Percentiles rank a stretch among this genome's conserved stretches.
Evolutionary conservation across 1,284 basidiomycete genomes (phyloP).

Genomic region (Mycosarcoma maydis): DNA sequence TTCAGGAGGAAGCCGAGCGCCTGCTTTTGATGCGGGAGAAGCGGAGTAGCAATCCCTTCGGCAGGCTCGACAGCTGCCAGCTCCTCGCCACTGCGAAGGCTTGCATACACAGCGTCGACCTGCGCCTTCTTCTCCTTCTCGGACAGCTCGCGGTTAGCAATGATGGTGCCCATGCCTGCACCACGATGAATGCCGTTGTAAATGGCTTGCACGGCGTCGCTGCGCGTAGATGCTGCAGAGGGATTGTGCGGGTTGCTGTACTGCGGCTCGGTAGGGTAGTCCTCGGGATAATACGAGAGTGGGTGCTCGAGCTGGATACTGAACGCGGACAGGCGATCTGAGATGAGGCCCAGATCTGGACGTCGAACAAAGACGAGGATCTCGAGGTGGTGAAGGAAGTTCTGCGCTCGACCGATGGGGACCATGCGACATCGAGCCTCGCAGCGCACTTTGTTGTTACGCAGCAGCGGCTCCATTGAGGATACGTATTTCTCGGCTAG

Average conservation of each 20-base stretch:
- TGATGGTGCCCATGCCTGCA: slow-evolving; percentile 25
- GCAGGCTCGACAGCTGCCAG: slow-evolving; percentile 80
- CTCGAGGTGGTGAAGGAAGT: slow-evolving; percentile 77
- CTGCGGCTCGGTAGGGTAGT: slow-evolving; percentile 73
- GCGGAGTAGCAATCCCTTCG: slow-evolving; percentile 83
- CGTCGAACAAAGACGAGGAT: slow-evolving; percentile 91
- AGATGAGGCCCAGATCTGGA: slow-evolving; percentile 84
- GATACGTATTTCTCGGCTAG: slow-evolving; percentile 49
- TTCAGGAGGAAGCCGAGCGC: slow-evolving; percentile 96
- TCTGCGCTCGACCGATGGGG: slow-evolving; percentile 28
- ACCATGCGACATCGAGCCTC: slow-evolving; percentile 53
- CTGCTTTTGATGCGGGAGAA: slow-evolving; percentile 98
- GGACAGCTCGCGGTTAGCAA: slow-evolving; percentile 49
- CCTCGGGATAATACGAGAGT: slow-evolving; percentile 71
- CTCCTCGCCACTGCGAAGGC: slow-evolving; percentile 84
- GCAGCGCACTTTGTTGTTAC: slow-evolving; percentile 35
- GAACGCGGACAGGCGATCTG: slow-evolving; percentile 76
- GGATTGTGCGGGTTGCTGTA: slow-evolving; percentile 83
- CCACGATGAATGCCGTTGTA: slow-evolving; percentile 68
- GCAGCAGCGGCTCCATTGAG: slow-evolving; percentile 42
- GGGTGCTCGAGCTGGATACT: slow-evolving; percentile 85
- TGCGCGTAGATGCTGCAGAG: slow-evolving; percentile 28
- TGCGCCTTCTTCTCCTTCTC: slow-evolving; percentile 92
- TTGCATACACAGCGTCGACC: slow-evolving; percentile 92
- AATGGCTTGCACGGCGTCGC: slow-evolving; percentile 11